Percentiles rank a stretch among this genome's conserved stretches.
These are phyloP conservation scores for Protea cynaroides DNA, from an alignment of 164 flowering plant species.

Conservation along the genomic window DNA sequence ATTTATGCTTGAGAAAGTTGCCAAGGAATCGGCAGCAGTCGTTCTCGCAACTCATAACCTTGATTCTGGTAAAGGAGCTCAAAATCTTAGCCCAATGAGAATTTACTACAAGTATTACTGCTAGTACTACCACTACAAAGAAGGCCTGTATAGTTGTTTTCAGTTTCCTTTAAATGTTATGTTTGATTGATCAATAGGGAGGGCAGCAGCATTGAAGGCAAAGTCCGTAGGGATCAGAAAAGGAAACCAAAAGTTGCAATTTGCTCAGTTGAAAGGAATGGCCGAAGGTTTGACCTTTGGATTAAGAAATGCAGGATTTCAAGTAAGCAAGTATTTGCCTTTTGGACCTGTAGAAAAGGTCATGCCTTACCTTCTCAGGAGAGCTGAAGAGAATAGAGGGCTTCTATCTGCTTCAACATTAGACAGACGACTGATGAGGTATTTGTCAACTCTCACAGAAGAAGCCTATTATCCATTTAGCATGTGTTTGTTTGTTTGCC, in stretches of 20 bases:
- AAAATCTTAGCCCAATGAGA: neutral
- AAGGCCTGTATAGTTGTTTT: too few relatives aligned
- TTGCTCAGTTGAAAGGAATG: slow-evolving; percentile 96
- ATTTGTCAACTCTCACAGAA: neutral
- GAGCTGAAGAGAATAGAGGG: slow-evolving; percentile 95
- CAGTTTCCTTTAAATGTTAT: neutral
- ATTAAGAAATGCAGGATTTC: slow-evolving; percentile 74
- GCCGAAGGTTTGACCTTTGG: slow-evolving; percentile 76
- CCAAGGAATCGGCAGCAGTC: slow-evolving; percentile 40
- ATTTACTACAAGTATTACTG: neutral
- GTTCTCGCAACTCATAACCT: slow-evolving; percentile 86
- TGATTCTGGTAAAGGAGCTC: slow-evolving; percentile 57
- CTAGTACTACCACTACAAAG: neutral
- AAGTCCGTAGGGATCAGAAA: slow-evolving; percentile 53
- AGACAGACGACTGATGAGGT: slow-evolving; percentile 79
- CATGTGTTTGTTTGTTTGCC: neutral
- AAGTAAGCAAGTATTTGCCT: slow-evolving; percentile 86
- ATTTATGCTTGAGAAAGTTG: slow-evolving; percentile 60
- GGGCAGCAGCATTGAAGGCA: slow-evolving; percentile 56
- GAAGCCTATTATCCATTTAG: neutral
- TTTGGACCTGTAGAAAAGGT: slow-evolving; percentile 76
- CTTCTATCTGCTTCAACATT: slow-evolving; percentile 52
- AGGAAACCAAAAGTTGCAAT: slow-evolving; percentile 53
- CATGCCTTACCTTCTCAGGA: slow-evolving; percentile 78
- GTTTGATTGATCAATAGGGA: slow-evolving; percentile 33